Evolutionary conservation across 2,329 filamentous ascomycete genomes (phyloP).

Genomic region (Peltaster fructicola): DNA sequence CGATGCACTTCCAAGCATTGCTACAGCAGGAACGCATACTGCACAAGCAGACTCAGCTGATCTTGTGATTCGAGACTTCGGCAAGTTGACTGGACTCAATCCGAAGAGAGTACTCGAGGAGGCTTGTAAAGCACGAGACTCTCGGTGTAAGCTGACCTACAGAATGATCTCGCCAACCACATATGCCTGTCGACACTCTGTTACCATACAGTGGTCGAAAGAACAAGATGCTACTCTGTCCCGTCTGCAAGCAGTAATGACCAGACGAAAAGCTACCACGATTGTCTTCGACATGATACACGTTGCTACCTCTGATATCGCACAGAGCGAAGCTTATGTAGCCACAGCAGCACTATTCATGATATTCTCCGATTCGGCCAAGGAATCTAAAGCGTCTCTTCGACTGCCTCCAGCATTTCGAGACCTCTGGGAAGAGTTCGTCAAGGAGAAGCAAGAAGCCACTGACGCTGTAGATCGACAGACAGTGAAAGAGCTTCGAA

Average conservation of each 20-base stretch:
- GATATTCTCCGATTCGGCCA: conserved; percentile 57
- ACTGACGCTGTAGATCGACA: conserved; percentile 53
- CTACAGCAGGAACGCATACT: conserved; percentile 1
- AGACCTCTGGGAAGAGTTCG: conserved; percentile 69
- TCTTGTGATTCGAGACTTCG: conserved; percentile 62
- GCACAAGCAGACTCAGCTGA: conserved; percentile 20
- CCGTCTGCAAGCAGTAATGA: conserved; percentile 28
- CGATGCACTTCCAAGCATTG: conserved; percentile 20
- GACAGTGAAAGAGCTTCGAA: conserved; percentile 48
- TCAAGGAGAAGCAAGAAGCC: conserved; percentile 50
- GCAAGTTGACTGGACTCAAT: conserved; percentile 58
- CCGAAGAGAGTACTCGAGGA: conserved; percentile 69
- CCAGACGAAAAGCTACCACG: conserved; percentile 26
- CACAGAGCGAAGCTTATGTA: conserved; percentile 75
- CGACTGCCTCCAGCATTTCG: conserved; percentile 66
- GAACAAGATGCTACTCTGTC: conserved; percentile 35
- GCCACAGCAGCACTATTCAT: conserved; percentile 69
- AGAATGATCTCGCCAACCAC: conserved; percentile 52
- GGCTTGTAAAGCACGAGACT: conserved; percentile 67
- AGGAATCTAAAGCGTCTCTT: conserved; percentile 72
- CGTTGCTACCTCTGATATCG: conserved; percentile 53
- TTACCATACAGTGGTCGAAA: conserved; percentile 67
- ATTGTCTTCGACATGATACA: conserved; percentile 55
- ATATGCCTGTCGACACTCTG: conserved; percentile 58
- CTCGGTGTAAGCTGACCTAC: conserved; percentile 48